These are phyloP conservation scores for Talaromyces stipitatus DNA, from an alignment of 495 filamentous ascomycete genomes.

Conservation along the genomic window DNA sequence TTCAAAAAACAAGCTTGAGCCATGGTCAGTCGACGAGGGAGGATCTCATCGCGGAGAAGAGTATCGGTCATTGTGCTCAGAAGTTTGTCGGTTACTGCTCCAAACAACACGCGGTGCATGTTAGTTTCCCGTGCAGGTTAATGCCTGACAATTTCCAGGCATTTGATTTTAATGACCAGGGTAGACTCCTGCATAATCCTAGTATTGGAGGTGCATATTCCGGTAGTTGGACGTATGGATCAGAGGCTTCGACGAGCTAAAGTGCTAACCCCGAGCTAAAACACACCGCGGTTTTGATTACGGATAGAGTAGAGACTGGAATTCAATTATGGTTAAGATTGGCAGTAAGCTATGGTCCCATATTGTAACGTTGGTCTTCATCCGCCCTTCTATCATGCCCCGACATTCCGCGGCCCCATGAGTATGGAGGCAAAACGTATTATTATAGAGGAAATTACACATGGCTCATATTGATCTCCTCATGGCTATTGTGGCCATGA, in stretches of 20 bases:
- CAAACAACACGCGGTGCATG: neutral
- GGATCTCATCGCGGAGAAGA: neutral
- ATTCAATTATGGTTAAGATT: neutral
- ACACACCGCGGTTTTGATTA: neutral
- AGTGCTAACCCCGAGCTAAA: neutral
- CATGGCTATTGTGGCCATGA: neutral
- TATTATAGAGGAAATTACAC: neutral
- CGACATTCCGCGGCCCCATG: neutral
- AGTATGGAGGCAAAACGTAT: neutral
- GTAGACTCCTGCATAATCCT: conserved; percentile 4
- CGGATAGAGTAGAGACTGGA: neutral
- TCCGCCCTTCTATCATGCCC: neutral
- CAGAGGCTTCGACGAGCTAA: neutral
- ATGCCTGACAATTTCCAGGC: neutral
- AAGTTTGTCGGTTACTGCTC: neutral
- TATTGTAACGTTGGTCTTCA: conserved; percentile 2
- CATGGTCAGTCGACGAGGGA: neutral
- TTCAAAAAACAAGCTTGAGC: neutral
- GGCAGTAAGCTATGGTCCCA: neutral
- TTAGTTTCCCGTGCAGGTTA: neutral
- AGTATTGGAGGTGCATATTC: neutral
- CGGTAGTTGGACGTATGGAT: conserved; percentile 1
- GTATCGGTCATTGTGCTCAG: neutral
- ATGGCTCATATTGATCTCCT: neutral
- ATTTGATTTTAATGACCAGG: neutral